Base-by-base conservation (phyloP, 495 filamentous ascomycete species). In the Penicillium bialowiezense region DNA sequence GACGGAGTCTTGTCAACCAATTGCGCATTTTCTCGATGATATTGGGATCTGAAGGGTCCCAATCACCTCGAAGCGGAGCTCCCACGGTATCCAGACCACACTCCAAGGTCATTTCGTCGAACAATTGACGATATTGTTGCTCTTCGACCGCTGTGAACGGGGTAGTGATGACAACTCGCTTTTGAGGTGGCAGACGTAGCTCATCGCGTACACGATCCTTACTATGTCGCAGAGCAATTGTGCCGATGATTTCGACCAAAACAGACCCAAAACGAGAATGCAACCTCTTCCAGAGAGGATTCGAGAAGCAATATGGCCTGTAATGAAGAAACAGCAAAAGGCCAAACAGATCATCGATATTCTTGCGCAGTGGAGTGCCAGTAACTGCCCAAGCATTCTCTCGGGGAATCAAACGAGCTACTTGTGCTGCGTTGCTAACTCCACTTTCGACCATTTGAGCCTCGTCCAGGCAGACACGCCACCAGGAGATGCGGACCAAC, bases 381-480 rank as follows among this genome's bases (percentile, higher is more conserved):
- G 90, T 90, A n/a, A 98, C 82, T 20, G 83, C 89, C 93, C 93
- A 97, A 8, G 90, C 83, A 68, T 93, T 92, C 50, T 87, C 63
- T 19, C 92, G 77, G 44, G 91, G 90, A 51, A 98, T 88, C 17
- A 84, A 65, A 20, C 83, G 70, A 14, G 92, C 91, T 26, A 96
- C 79, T 51, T 77, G 80, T 2, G 93, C 90, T 13, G 92, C 88
- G 48, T 87, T 86, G 60, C 82, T 91, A 7, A 92, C 82, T 41
- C 89, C 90, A 51, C 81, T 90, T 48, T 96, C 92, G 28, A 97
- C 80, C 87, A 96, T 96, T 62, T 98, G 93, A 2, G 91, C 93
- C 65, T 97, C 93, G 60, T 98, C 93, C 3, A 97, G 79, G 51
- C 90, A 92, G 2, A 96, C 83, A 23, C 93, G 80, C 90, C 91